These are phyloP conservation scores for Cyberlindnera suaveolens DNA, from an alignment of 805 yeast genomes.

Conservation along the genomic window DNA sequence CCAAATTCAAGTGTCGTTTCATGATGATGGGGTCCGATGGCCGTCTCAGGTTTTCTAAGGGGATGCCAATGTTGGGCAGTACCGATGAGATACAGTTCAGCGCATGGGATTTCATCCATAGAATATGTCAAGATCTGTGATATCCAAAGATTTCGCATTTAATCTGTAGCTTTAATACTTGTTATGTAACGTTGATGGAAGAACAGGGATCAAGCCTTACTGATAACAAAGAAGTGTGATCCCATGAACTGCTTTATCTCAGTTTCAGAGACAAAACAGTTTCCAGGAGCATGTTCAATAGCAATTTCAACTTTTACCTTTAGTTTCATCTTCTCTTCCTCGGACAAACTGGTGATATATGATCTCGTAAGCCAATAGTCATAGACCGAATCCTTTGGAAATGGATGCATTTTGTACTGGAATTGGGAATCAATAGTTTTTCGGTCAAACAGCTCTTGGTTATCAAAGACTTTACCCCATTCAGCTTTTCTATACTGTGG, in stretches of 20 bases:
- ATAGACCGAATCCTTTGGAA: constrained; percentile 33
- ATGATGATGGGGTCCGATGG: constrained; percentile 18
- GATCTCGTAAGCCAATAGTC: constrained; percentile 50
- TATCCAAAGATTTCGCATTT: no score
- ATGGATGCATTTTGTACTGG: constrained; percentile 25
- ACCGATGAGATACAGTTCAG: constrained; percentile 19
- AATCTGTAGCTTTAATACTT: background rate
- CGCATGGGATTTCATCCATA: constrained; percentile 21
- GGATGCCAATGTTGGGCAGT: constrained; percentile 14
- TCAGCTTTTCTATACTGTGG: constrained; percentile 49
- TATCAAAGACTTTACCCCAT: constrained; percentile 39
- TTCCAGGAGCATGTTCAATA: constrained; percentile 7
- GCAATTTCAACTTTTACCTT: constrained; percentile 25
- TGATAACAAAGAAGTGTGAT: constrained; percentile 17
- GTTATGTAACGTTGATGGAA: background rate
- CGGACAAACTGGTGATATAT: constrained; percentile 41
- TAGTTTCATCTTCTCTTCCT: constrained; percentile 29
- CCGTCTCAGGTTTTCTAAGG: constrained; percentile 15
- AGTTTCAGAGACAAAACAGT: constrained; percentile 1
- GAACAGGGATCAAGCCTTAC: background rate
- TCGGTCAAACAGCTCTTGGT: constrained; percentile 28
- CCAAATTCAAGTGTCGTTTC: constrained; percentile 17
- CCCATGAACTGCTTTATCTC: constrained; percentile 19
- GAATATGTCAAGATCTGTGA: constrained; percentile 9
- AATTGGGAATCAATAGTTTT: constrained; percentile 29